A percentile compares a stretch with the other conserved stretches of the same genome.
Evolutionary conservation across 306 rosid species (phyloP).

Genomic region (Quercus alba): DNA sequence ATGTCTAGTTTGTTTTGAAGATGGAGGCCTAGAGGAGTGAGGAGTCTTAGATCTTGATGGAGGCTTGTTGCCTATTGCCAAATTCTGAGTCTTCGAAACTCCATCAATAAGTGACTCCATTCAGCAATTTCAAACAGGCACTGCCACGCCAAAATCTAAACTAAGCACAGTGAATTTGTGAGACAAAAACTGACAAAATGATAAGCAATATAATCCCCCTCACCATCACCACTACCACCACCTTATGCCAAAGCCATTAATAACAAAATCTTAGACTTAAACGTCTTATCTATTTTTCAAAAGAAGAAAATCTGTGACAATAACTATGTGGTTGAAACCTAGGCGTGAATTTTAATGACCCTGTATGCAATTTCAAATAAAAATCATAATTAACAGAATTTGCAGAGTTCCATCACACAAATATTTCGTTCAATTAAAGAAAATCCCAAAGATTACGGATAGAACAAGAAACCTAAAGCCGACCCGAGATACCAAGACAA

Average conservation of each 20-base stretch:
- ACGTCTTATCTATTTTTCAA: neutral
- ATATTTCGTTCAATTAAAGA: conserved; percentile 30
- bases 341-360: conserved; percentile 31
- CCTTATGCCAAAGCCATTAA: conserved; percentile 25
- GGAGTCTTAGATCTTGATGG: conserved; percentile 44
- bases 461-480: conserved; percentile 24
- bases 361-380: conserved; percentile 31
- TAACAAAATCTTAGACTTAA: conserved; percentile 30
- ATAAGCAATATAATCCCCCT: neutral
- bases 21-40: conserved; percentile 41
- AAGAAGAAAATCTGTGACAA: conserved; percentile 1
- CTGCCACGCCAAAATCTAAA: conserved; percentile 38
- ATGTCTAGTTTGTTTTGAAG: conserved; percentile 40
- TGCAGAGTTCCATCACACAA: conserved; percentile 27
- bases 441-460: conserved; percentile 27
- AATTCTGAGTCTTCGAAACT: conserved; percentile 48
- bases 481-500: conserved; percentile 19
- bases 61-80: conserved; percentile 31
- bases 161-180: conserved; percentile 31
- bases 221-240: no score
- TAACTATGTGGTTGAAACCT: conserved; percentile 15
- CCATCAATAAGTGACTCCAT: conserved; percentile 64
- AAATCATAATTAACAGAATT: conserved; percentile 26
- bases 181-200: conserved; percentile 17
- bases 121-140: conserved; percentile 15